These are phyloP conservation scores for Craterostigma plantagineum DNA, from an alignment of 257 asterid species.

Conservation along the genomic window DNA sequence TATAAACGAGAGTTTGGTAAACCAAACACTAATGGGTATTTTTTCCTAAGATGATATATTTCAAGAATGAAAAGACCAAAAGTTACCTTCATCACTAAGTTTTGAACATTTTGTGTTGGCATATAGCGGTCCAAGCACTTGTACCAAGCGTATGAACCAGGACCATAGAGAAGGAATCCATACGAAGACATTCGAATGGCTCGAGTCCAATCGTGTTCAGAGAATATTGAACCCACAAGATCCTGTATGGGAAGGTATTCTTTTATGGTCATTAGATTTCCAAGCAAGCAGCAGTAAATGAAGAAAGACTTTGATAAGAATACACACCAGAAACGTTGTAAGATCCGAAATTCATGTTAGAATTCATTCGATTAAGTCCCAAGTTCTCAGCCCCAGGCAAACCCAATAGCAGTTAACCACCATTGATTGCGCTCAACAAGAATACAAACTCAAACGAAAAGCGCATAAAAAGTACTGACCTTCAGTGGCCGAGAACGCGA, in stretches of 20 bases:
- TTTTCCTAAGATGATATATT: no score
- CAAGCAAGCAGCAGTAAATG: no score
- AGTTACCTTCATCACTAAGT: slow-evolving; percentile 42
- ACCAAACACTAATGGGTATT: no score
- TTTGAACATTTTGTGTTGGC: slow-evolving; percentile 57
- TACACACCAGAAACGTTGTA: no score
- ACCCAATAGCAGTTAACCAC: background rate
- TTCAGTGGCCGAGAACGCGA: slow-evolving; percentile 14
- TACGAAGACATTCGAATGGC: slow-evolving; percentile 77
- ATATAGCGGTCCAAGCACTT: slow-evolving; percentile 53
- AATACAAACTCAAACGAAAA: background rate
- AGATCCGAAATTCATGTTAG: no score
- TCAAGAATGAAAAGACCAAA: no score
- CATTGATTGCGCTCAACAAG: background rate
- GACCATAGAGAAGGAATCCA: slow-evolving; percentile 76
- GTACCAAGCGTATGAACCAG: slow-evolving; percentile 92
- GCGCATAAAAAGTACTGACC: slow-evolving; percentile 11
- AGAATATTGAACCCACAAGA: slow-evolving; percentile 19
- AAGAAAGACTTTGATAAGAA: no score
- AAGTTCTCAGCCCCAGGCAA: no score
- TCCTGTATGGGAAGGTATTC: slow-evolving; percentile 23
- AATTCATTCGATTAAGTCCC: no score
- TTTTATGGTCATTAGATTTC: background rate
- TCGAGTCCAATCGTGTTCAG: slow-evolving; percentile 75
- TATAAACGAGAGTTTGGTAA: background rate